phyloP scores from a whole-genome alignment of 1,284 basidiomycete genomes.

The Cutaneotrichosporon sp. region DNA sequence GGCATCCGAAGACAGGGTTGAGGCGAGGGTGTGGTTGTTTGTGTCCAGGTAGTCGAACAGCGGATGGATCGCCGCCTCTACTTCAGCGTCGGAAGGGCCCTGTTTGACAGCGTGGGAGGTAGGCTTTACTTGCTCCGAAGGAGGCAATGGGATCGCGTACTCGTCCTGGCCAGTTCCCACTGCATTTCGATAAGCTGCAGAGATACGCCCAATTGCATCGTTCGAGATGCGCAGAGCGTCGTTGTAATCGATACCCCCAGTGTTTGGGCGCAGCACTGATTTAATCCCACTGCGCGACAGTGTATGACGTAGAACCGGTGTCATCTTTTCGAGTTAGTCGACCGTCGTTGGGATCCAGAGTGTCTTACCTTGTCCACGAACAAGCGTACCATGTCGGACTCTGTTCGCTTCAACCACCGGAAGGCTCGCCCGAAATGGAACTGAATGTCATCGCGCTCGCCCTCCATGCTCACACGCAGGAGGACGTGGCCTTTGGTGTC shows the following conservation, averaged over 20 bases:
- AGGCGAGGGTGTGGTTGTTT: slow-evolving; percentile 87
- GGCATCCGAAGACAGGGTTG: slow-evolving; percentile 73
- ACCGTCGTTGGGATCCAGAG: background rate
- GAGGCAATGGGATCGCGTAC: slow-evolving; percentile 70
- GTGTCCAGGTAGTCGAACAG: slow-evolving; percentile 96
- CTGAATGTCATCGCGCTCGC: slow-evolving; percentile 94
- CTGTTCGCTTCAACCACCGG: slow-evolving; percentile 86
- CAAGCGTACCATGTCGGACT: slow-evolving; percentile 91
- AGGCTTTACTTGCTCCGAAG: slow-evolving; percentile 50
- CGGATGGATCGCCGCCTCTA: slow-evolving; percentile 86
- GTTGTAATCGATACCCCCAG: slow-evolving; percentile 64
- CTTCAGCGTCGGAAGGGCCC: slow-evolving; percentile 84
- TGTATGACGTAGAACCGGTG: slow-evolving; percentile 85
- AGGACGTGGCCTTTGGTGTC: slow-evolving; percentile 72
- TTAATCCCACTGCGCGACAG: slow-evolving; percentile 74
- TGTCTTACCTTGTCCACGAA: slow-evolving; percentile 96
- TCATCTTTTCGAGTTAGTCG: slow-evolving; percentile 65
- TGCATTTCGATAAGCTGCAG: slow-evolving; percentile 71
- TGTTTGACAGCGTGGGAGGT: slow-evolving; percentile 50
- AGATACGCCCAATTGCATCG: slow-evolving; percentile 58
- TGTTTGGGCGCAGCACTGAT: slow-evolving; percentile 61
- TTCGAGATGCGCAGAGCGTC: slow-evolving; percentile 51
- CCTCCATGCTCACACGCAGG: slow-evolving; percentile 93
- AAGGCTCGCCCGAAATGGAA: slow-evolving; percentile 98
- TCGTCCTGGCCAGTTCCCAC: slow-evolving; percentile 57